Evolutionary conservation across 1,284 basidiomycete genomes (phyloP).

Genomic region (Malassezia slooffiae): DNA sequence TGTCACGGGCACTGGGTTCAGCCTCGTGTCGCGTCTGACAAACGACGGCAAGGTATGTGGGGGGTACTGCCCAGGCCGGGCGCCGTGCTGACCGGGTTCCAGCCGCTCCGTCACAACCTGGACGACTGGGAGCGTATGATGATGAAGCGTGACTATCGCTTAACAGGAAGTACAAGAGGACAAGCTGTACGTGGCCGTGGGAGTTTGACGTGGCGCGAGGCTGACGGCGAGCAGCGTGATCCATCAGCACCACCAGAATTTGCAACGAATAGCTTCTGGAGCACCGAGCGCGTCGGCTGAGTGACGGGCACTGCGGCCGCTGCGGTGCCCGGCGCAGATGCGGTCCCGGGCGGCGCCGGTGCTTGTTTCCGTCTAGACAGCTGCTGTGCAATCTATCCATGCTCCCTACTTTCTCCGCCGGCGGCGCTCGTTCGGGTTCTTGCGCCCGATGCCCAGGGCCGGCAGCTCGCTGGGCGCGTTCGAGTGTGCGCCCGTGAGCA

Average conservation of each 20-base stretch:
- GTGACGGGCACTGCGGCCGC: too few species aligned
- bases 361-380: too few species aligned
- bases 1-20: slow-evolving; percentile 44
- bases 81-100: not conserved
- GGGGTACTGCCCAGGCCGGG: not conserved
- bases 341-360: too few species aligned
- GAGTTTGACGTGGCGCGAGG: too few species aligned
- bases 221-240: slow-evolving; percentile 13
- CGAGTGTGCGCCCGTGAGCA: slow-evolving; percentile 24
- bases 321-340: too few species aligned
- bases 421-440: slow-evolving; percentile 39
- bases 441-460: slow-evolving; percentile 38
- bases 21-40: slow-evolving; percentile 28
- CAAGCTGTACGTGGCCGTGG: slow-evolving; percentile 37
- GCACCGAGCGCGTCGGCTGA: slow-evolving; percentile 28
- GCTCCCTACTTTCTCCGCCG: slow-evolving; percentile 16
- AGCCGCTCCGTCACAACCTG: slow-evolving; percentile 41
- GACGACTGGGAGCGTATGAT: slow-evolving; percentile 47
- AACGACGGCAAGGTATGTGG: slow-evolving; percentile 45
- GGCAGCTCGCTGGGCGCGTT: slow-evolving; percentile 25
- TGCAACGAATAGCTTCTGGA: slow-evolving; percentile 42
- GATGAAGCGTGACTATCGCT: slow-evolving; percentile 42
- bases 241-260: slow-evolving; percentile 36
- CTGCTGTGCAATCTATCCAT: not conserved
- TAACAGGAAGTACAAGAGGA: slow-evolving; percentile 41